Percentiles rank a stretch among this genome's conserved stretches.
Evolutionary conservation across 2,329 filamentous ascomycete genomes (phyloP).

Genomic region (Phialophora tarda): DNA sequence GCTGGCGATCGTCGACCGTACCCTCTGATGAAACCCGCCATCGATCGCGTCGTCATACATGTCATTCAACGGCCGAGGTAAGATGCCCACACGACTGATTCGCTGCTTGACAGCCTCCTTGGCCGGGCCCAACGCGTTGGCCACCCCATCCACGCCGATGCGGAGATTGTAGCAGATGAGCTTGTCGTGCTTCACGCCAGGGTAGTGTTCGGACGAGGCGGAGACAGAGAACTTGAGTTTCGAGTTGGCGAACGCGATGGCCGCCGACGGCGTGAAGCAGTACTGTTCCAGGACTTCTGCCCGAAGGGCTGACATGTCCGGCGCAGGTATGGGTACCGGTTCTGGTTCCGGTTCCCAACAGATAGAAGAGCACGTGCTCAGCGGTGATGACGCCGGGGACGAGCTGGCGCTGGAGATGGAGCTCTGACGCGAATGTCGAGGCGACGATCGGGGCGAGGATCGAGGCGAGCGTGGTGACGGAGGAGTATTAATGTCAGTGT

Average conservation of each 20-base stretch:
- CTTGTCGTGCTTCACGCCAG: slow-evolving; percentile 33
- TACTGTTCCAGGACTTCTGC: slow-evolving; percentile 34
- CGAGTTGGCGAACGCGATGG: slow-evolving; percentile 30
- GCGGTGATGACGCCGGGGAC: slow-evolving; percentile 18
- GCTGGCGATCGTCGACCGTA: slow-evolving; percentile 31
- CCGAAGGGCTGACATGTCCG: slow-evolving; percentile 31
- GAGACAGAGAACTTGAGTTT: slow-evolving; percentile 36
- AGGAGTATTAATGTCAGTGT: slow-evolving; percentile 35
- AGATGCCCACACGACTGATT: slow-evolving; percentile 29
- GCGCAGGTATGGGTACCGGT: slow-evolving; percentile 23
- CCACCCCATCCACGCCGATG: slow-evolving; percentile 32
- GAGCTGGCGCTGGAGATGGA: slow-evolving; percentile 27
- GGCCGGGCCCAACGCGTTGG: slow-evolving; percentile 30
- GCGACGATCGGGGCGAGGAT: slow-evolving; percentile 28
- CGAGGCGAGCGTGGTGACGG: slow-evolving; percentile 32
- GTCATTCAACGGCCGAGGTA: slow-evolving; percentile 29
- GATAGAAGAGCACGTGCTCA: slow-evolving; percentile 13
- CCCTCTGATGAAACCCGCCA: slow-evolving; percentile 33
- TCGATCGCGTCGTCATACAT: slow-evolving; percentile 34
- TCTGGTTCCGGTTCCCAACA: slow-evolving; percentile 16
- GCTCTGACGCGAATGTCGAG: slow-evolving; percentile 26
- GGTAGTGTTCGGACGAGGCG: slow-evolving; percentile 32
- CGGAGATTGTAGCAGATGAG: slow-evolving; percentile 35
- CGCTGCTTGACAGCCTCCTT: slow-evolving; percentile 33
- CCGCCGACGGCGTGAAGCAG: slow-evolving; percentile 33